Percentiles rank a stretch among this genome's conserved stretches.
These are phyloP conservation scores for Tricholoma flavovirens DNA, from an alignment of 768 basidiomycete genomes.

Conservation along the genomic window DNA sequence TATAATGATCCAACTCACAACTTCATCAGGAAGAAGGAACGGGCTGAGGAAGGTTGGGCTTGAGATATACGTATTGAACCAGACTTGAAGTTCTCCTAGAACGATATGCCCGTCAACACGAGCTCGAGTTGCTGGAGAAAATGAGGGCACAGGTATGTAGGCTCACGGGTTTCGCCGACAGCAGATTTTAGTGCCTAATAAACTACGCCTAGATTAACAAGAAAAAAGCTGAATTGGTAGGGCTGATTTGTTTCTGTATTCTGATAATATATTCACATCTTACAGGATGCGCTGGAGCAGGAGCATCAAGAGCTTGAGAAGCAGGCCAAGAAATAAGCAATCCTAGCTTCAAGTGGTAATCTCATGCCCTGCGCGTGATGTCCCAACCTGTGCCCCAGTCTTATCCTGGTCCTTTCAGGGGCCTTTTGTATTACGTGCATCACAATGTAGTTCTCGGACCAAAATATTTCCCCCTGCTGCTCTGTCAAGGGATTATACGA, in stretches of 20 bases:
- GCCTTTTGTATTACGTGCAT: background rate
- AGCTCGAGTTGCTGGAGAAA: slow-evolving; percentile 52
- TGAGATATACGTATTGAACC: background rate
- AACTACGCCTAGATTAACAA: slow-evolving; percentile 24
- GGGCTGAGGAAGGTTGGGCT: slow-evolving; percentile 50
- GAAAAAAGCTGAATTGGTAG: slow-evolving; percentile 31
- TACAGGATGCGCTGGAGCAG: slow-evolving; percentile 20
- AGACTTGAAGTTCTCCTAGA: slow-evolving; percentile 35
- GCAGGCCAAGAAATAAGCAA: slow-evolving; percentile 9
- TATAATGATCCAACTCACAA: slow-evolving; percentile 13
- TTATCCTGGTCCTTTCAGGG: background rate
- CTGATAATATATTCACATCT: background rate
- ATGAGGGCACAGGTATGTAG: slow-evolving; percentile 51
- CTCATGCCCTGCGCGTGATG: background rate
- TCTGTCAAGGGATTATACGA: no score
- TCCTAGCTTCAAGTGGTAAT: background rate
- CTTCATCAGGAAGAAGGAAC: slow-evolving; percentile 57
- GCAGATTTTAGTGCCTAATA: background rate
- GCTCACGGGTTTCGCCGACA: slow-evolving; percentile 10
- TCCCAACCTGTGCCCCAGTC: background rate
- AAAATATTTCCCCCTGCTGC: background rate
- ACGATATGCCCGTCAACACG: slow-evolving; percentile 57
- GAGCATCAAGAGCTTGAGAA: slow-evolving; percentile 19
- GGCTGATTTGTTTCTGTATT: slow-evolving; percentile 1
- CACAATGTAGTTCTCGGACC: background rate